phyloP scores from a whole-genome alignment of 257 asterid species.

The Solanum chiquidenum region DNA sequence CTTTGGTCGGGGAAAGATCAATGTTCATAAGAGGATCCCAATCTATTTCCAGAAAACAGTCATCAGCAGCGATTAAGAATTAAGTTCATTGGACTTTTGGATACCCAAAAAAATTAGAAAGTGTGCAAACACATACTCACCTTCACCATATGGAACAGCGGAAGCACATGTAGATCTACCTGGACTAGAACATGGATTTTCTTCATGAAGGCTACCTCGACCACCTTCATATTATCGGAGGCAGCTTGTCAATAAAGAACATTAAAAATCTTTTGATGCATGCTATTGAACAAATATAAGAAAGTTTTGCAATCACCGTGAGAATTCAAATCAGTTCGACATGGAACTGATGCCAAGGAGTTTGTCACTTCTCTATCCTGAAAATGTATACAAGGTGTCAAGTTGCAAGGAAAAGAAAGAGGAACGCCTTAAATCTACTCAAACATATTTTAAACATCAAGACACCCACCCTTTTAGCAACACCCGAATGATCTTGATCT shows the following conservation, averaged over 20 bases:
- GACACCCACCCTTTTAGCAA: slow-evolving; percentile 30
- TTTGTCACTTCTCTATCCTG: slow-evolving; percentile 29
- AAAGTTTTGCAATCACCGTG: slow-evolving; percentile 34
- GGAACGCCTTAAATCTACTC: not conserved
- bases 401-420: not conserved
- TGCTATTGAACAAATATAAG: slow-evolving; percentile 1
- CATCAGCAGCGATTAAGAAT: not conserved
- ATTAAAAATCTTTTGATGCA: not conserved
- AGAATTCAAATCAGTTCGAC: slow-evolving; percentile 20
- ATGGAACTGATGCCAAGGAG: slow-evolving; percentile 10
- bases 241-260: slow-evolving; percentile 9
- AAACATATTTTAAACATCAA: slow-evolving; percentile 4
- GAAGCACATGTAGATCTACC: slow-evolving; percentile 16
- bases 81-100: not conserved
- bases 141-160: slow-evolving; percentile 32
- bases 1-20: slow-evolving; percentile 53
- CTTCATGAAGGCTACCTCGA: slow-evolving; percentile 29
- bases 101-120: not conserved
- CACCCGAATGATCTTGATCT: slow-evolving; percentile 11
- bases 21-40: slow-evolving; percentile 20
- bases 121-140: not conserved
- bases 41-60: slow-evolving; percentile 17
- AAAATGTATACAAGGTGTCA: not conserved
- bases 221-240: slow-evolving; percentile 26
- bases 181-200: not conserved